phyloP scores from a whole-genome alignment of 2,329 filamentous ascomycete genomes.

The Trichophyton benhamiae region DNA sequence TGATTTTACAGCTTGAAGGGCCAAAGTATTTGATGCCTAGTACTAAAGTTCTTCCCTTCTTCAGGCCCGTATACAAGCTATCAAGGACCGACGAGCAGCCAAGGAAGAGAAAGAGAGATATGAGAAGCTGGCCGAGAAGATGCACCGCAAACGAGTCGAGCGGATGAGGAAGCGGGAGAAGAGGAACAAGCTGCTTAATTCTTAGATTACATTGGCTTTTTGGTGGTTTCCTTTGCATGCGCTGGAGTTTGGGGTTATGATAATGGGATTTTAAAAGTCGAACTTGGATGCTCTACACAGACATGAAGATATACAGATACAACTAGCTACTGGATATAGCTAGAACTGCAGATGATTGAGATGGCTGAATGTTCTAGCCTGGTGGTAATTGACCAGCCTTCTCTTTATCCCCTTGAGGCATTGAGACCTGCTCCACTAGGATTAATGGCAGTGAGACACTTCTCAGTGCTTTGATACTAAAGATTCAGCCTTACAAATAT shows the following conservation, averaged over 20 bases:
- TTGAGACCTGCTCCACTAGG: not conserved
- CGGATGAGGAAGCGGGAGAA: conserved; percentile 90
- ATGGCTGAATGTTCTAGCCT: not conserved
- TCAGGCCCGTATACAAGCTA: conserved; percentile 61
- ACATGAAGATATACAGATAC: not conserved
- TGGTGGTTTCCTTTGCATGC: not conserved
- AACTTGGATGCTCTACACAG: not conserved
- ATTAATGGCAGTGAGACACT: not conserved
- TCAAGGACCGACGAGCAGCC: conserved; percentile 72
- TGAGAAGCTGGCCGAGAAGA: conserved; percentile 89
- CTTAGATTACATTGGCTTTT: conserved; percentile 18
- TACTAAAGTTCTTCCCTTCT: not conserved
- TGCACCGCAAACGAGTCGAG: conserved; percentile 93
- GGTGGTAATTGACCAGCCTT: not conserved
- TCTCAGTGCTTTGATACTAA: too few species aligned
- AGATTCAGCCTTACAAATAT: not conserved
- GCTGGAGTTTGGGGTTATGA: not conserved
- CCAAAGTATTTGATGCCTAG: not conserved
- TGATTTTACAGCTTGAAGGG: not conserved
- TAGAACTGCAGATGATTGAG: not conserved
- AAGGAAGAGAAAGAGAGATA: conserved; percentile 92
- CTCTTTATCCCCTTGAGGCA: not conserved
- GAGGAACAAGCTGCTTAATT: conserved; percentile 50
- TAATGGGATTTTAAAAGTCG: not conserved
- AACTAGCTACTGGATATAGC: not conserved